Base-by-base conservation (phyloP, 1,284 basidiomycete species). In the Hymenochaete sp. region DNA sequence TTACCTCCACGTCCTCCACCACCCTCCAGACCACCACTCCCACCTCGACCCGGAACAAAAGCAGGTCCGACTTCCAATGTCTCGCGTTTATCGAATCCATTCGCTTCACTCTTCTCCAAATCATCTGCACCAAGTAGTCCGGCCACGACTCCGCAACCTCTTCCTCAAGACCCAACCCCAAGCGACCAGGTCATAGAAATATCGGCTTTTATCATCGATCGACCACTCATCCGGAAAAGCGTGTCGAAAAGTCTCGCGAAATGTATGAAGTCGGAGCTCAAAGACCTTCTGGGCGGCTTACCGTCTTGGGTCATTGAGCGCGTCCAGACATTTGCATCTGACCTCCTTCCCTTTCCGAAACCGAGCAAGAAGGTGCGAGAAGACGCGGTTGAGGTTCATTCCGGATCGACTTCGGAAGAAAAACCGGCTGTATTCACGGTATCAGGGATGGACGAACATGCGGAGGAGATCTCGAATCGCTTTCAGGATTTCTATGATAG, bases 401-500 rank as follows among this genome's bases (percentile, higher is more conserved):
- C 11, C 6, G 16, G 35, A 6, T 49, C 47, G n/a, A 16, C 13
- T n/a, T n/a, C 14, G 14, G 32, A 35, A 35, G 32, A 35, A 19
- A 19, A 35, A 16, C 32, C 13, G 21, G 14, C 32, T n/a, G n/a
- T n/a, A n/a, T n/a, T n/a, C n/a, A n/a, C n/a, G 8, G 24, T 72
- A 8, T 69, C 71, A 32, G 54, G 57, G 8, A 50, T 64, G 2
- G 65, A 61, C 51, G 71, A 68, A 53, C 67, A 60, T 51, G 64
- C 70, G 0, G 78, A 79, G 33, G 74, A 75, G 38, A 56, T 75
- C 9, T 65, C 79, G 0, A 70, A 75, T 47, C 67, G 67, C 46
- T 68, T 92, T 41, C 90, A 93, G 59, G 74, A 76, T 31, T 87
- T 93, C 54, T 85, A 86, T 60, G 64, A 66, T n/a, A 63, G 66